These are phyloP conservation scores for Aspergillus clavatus DNA, from an alignment of 2,329 filamentous ascomycete species.

Conservation along the genomic window DNA sequence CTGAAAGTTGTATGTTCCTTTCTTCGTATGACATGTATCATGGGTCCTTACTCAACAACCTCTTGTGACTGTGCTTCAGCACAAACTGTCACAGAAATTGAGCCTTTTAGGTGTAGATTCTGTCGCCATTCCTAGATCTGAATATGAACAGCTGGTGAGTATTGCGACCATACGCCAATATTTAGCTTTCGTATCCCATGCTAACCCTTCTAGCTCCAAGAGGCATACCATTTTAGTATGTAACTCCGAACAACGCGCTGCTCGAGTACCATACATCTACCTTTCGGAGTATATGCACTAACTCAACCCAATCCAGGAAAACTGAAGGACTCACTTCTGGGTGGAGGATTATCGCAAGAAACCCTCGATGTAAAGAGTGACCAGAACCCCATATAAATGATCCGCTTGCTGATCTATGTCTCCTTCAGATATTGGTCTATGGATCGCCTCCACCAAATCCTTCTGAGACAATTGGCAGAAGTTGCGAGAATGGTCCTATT, in stretches of 20 bases:
- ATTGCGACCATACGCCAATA: constrained; percentile 1
- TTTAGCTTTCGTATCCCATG: not conserved
- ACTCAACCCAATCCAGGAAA: constrained; percentile 33
- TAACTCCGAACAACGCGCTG: not conserved
- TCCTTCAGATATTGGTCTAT: constrained; percentile 18
- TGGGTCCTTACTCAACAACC: not conserved
- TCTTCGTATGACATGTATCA: not conserved
- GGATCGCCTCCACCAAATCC: constrained; percentile 3
- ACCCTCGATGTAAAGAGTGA: constrained; percentile 44
- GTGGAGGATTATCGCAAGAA: constrained; percentile 47
- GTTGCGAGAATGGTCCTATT: not conserved
- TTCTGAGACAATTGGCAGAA: not conserved
- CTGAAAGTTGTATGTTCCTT: constrained; percentile 10
- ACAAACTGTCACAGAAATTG: constrained; percentile 36
- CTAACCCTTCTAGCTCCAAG: constrained; percentile 14
- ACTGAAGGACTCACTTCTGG: constrained; percentile 46
- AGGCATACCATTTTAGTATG: constrained; percentile 14
- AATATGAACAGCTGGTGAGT: constrained; percentile 58
- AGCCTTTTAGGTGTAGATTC: constrained; percentile 34
- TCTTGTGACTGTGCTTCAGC: constrained; percentile 25
- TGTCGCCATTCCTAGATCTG: constrained; percentile 55
- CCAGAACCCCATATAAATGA: constrained; percentile 2
- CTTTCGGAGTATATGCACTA: not conserved
- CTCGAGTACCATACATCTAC: not conserved
- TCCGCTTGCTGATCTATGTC: constrained; percentile 11